phyloP scores from a whole-genome alignment of 352 stramenopile species.

The Phytophthora melonis region DNA sequence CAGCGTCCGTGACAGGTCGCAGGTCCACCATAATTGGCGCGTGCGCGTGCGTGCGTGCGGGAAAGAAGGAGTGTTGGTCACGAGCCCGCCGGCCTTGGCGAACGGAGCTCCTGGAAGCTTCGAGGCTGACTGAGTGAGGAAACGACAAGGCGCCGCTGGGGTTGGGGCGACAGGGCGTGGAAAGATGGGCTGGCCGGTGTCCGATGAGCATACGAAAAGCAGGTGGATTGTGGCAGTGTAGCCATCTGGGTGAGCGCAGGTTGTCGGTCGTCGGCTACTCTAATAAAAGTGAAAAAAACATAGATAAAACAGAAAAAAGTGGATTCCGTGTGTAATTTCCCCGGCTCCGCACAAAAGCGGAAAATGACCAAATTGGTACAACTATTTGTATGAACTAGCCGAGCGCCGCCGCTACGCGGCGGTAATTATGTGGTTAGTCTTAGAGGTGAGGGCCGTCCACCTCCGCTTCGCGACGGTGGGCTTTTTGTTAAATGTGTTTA shows the following conservation, averaged over 20 bases:
- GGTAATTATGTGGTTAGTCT: too few relatives aligned
- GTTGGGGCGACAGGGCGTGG: not conserved
- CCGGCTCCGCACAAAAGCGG: too few relatives aligned
- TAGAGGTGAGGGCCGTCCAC: too few relatives aligned
- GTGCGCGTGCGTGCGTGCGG: too few relatives aligned
- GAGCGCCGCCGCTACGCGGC: too few relatives aligned
- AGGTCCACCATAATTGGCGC: slow-evolving; percentile 8
- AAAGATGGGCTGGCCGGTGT: not conserved
- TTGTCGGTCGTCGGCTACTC: not conserved
- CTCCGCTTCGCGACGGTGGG: too few relatives aligned
- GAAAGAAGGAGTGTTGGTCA: not conserved
- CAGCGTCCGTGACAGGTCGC: slow-evolving; percentile 1
- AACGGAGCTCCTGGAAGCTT: not conserved
- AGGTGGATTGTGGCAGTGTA: not conserved
- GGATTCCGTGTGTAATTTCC: too few relatives aligned
- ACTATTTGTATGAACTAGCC: too few relatives aligned
- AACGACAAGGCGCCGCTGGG: not conserved
- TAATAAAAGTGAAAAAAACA: not conserved
- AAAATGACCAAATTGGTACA: too few relatives aligned
- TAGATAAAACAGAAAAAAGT: too few relatives aligned
- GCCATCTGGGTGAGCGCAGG: not conserved
- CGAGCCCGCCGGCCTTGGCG: too few relatives aligned
- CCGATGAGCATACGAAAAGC: not conserved
- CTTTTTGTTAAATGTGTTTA: too few relatives aligned
- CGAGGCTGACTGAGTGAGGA: slow-evolving; percentile 2